A percentile compares a stretch with the other conserved stretches of the same genome.
phyloP scores from a whole-genome alignment of 176 grass and related monocot genomes.

The Hsuehochloa calcarea region DNA sequence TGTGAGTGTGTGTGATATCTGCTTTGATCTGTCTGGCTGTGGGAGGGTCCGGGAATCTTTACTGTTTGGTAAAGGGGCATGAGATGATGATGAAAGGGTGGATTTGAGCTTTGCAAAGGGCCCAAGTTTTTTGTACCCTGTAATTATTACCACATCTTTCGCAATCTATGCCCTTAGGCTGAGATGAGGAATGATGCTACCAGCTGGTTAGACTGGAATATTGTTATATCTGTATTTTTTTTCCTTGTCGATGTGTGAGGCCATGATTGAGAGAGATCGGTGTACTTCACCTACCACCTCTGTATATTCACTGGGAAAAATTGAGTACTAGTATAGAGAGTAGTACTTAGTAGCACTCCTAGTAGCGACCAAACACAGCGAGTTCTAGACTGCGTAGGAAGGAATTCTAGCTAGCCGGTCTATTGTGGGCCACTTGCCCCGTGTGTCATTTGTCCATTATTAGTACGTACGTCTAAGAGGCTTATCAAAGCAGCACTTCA shows the following conservation, averaged over 20 bases:
- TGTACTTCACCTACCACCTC: neutral
- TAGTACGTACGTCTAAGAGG: neutral
- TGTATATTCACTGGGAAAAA: neutral
- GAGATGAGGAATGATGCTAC: constrained; percentile 48
- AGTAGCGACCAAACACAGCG: neutral
- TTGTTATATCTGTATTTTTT: constrained; percentile 19
- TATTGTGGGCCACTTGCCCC: neutral
- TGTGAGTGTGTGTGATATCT: neutral
- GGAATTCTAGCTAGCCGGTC: neutral
- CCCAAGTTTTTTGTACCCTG: constrained; percentile 53
- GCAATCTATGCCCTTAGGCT: constrained; percentile 40
- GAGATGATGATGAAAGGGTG: constrained; percentile 52
- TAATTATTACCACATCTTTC: constrained; percentile 63
- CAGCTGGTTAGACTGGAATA: constrained; percentile 33
- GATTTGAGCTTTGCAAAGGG: constrained; percentile 60
- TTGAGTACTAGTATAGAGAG: neutral
- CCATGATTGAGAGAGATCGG: constrained; percentile 40
- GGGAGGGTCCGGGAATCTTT: constrained; percentile 44
- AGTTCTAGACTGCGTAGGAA: neutral
- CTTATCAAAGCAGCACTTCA: neutral
- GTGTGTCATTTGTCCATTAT: neutral
- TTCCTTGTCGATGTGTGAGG: constrained; percentile 32
- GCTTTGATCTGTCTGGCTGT: constrained; percentile 18
- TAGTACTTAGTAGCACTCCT: too few species aligned
- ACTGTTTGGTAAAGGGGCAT: constrained; percentile 51